Conservation (phyloP, 2,329 filamentous ascomycete genomes). For the Penicillium sp. region DNA sequence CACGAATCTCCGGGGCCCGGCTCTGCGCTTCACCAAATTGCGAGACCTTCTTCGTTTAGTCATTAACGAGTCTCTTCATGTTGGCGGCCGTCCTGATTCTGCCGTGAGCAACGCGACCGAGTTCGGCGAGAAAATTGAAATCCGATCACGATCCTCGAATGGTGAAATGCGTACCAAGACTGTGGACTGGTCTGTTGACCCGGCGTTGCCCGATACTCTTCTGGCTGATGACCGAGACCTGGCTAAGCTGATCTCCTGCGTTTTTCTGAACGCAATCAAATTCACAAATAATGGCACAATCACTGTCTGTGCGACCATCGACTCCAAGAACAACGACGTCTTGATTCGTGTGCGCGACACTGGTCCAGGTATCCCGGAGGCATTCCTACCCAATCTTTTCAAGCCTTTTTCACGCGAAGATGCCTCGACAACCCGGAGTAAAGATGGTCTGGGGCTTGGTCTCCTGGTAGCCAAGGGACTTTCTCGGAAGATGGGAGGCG, state of each 20-base stretch:
- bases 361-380: slow-evolving; percentile 66
- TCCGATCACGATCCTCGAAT: slow-evolving; percentile 45
- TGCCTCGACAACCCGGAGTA: slow-evolving; percentile 64
- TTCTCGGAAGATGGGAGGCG: slow-evolving; percentile 66
- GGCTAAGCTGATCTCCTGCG: slow-evolving; percentile 62
- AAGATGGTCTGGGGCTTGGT: slow-evolving; percentile 67
- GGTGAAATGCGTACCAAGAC: slow-evolving; percentile 45
- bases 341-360: slow-evolving; percentile 65
- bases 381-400: slow-evolving; percentile 66
- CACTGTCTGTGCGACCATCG: slow-evolving; percentile 55
- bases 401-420: slow-evolving; percentile 70
- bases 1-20: slow-evolving; percentile 34
- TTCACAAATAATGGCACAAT: slow-evolving; percentile 67
- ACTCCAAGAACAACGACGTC: slow-evolving; percentile 53
- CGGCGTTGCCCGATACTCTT: slow-evolving; percentile 47
- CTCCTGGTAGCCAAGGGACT: slow-evolving; percentile 71
- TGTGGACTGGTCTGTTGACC: slow-evolving; percentile 51
- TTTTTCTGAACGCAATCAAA: slow-evolving; percentile 67
- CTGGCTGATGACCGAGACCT: slow-evolving; percentile 63
- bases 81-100: slow-evolving; percentile 50
- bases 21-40: slow-evolving; percentile 45
- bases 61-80: slow-evolving; percentile 49
- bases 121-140: slow-evolving; percentile 47
- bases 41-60: slow-evolving; percentile 48
- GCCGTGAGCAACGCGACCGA: slow-evolving; percentile 45